phyloP scores from a whole-genome alignment of 768 basidiomycete species.

The Agaricus blazei region DNA sequence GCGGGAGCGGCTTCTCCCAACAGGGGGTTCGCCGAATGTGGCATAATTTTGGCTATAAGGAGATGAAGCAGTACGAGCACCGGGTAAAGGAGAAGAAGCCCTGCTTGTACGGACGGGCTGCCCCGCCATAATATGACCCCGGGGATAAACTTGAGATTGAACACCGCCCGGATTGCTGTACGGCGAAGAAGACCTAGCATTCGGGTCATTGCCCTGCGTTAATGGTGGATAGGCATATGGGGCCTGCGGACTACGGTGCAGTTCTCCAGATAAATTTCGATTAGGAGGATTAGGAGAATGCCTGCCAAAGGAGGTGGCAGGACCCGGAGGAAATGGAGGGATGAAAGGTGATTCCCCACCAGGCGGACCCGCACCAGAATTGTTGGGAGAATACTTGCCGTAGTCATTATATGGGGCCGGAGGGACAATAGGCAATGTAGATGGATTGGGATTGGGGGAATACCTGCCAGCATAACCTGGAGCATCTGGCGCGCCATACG shows the following conservation, averaged over 20 bases:
- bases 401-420: background rate
- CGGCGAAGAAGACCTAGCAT: constrained; percentile 39
- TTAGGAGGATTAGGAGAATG: constrained; percentile 22
- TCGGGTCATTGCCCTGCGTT: constrained; percentile 28
- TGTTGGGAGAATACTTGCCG: constrained; percentile 18
- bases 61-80: constrained; percentile 27
- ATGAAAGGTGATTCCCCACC: constrained; percentile 37
- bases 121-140: constrained; percentile 54
- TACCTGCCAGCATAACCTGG: constrained; percentile 8
- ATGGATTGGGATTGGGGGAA: background rate
- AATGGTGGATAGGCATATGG: constrained; percentile 25
- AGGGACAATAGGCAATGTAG: background rate
- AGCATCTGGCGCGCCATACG: constrained; percentile 23
- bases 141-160: constrained; percentile 40
- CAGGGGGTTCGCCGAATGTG: constrained; percentile 15
- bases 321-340: constrained; percentile 8
- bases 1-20: constrained; percentile 14
- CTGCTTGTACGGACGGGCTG: constrained; percentile 39
- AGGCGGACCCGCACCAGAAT: constrained; percentile 27
- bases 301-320: constrained; percentile 32
- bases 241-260: constrained; percentile 26
- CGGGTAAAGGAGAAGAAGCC: constrained; percentile 44
- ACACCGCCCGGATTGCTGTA: constrained; percentile 25
- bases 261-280: constrained; percentile 41
- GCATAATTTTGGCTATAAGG: constrained; percentile 10